Base-by-base conservation (phyloP, 768 basidiomycete genomes). In the Hydnomerulius pinastri region DNA sequence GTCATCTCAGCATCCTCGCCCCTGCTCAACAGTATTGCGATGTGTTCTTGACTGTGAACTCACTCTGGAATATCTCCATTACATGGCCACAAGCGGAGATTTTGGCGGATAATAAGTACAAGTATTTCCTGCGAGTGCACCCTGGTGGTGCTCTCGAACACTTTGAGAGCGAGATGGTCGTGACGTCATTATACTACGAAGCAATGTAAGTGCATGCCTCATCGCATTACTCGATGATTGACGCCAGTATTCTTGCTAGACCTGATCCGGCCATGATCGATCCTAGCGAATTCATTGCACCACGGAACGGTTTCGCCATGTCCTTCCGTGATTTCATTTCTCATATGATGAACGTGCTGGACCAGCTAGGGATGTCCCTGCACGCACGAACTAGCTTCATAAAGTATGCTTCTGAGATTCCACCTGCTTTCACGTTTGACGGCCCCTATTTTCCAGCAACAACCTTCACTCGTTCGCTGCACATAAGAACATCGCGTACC, bases 401-500 rank as follows among this genome's bases (percentile, higher is more conserved):
- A 62, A 89, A 82, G 90, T 90, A 58, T 30, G 79, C 72, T 29
- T 54, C 28, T n/a, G 33, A 28, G 13, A 43, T 32, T 45, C 8
- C n/a, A n/a, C 45, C 18, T 27, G 33, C 38, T 33, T 23, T 24
- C 18, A 11, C n/a, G 39, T 32, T 52, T 39, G 18, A 56, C 28
- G 45, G 44, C 50, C 32, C 23, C 32, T 29, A 11, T 11, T 28
- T 37, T 43, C 25, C 56, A 92, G 89, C 66, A 84, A 87, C 68
- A 90, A 92, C 67, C 75, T 92, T 55, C 74, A 85, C 23, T 71
- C 83, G 11, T 92, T 92, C 67, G 73, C 85, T 9, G 73, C 75
- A 13, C 89, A 93, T 71, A 88, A 85, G 64, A 92, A 93, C 67
- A 90, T 93, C 54, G 91, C 90, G 17, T 93, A 92, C 64, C 85